Conservation (phyloP, 345 rosid species). For the Eucalyptus caleyi region DNA sequence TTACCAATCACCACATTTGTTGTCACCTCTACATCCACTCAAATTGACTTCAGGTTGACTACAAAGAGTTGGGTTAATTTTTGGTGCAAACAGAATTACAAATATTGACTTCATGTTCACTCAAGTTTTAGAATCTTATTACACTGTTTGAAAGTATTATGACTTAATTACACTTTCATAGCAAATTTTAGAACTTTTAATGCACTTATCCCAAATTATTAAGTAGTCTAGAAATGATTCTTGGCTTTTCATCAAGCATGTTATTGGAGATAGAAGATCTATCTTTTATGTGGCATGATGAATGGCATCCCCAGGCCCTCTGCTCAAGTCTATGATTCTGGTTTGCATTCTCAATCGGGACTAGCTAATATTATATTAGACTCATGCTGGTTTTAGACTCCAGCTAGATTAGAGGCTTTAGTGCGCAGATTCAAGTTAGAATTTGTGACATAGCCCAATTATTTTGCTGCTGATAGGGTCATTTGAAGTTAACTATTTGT, state of each 20-base stretch:
- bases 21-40: no score
- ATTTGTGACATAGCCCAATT: background rate
- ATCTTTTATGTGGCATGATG: background rate
- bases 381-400: background rate
- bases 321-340: background rate
- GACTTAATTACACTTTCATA: no score
- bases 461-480: background rate
- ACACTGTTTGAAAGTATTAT: no score
- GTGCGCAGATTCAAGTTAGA: background rate
- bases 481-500: background rate
- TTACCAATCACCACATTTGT: no score
- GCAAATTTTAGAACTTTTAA: no score
- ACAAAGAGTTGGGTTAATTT: no score
- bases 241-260: background rate
- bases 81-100: no score
- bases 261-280: background rate
- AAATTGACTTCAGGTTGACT: no score
- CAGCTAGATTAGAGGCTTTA: background rate
- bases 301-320: background rate
- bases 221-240: background rate
- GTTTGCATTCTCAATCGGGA: background rate
- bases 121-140: no score
- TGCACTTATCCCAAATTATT: background rate
- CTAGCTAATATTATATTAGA: background rate
- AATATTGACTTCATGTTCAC: no score